Conservation (phyloP, 2,329 filamentous ascomycete genomes). For the Tolypocladium cylindrosporum region DNA sequence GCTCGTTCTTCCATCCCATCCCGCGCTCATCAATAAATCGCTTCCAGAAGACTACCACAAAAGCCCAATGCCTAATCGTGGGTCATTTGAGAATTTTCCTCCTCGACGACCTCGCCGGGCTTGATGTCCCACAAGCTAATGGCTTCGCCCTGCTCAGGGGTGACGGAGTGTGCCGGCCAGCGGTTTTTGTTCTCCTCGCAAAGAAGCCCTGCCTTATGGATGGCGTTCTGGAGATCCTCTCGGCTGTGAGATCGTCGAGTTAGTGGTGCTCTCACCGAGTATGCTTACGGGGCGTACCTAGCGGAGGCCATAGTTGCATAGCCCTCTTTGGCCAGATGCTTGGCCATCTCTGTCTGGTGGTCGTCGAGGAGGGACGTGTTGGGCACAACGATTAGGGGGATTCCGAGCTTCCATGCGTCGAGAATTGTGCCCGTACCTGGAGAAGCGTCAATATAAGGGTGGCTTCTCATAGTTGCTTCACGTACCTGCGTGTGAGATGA, state of each 20-base stretch:
- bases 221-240: conserved; percentile 23
- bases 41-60: conserved; percentile 4
- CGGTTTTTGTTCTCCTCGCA: conserved; percentile 23
- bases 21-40: background rate
- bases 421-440: conserved; percentile 83
- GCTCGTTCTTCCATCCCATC: background rate
- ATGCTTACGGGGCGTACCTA: conserved; percentile 35
- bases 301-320: conserved; percentile 67
- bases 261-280: background rate
- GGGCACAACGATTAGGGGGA: conserved; percentile 81
- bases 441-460: background rate
- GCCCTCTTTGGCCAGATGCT: conserved; percentile 60
- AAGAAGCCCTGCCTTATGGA: conserved; percentile 25
- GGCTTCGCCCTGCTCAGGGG: conserved; percentile 1
- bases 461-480: conserved; percentile 2
- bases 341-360: conserved; percentile 81
- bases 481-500: conserved; percentile 84
- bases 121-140: conserved; percentile 25
- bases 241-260: conserved; percentile 7
- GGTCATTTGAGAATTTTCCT: conserved; percentile 26
- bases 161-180: conserved; percentile 20
- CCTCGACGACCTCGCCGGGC: conserved; percentile 19
- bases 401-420: conserved; percentile 62
- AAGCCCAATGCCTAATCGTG: conserved; percentile 23
- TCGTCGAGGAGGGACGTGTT: conserved; percentile 78